Evolutionary conservation across 257 asterid genomes (phyloP).

Genomic region (Rhazya stricta): DNA sequence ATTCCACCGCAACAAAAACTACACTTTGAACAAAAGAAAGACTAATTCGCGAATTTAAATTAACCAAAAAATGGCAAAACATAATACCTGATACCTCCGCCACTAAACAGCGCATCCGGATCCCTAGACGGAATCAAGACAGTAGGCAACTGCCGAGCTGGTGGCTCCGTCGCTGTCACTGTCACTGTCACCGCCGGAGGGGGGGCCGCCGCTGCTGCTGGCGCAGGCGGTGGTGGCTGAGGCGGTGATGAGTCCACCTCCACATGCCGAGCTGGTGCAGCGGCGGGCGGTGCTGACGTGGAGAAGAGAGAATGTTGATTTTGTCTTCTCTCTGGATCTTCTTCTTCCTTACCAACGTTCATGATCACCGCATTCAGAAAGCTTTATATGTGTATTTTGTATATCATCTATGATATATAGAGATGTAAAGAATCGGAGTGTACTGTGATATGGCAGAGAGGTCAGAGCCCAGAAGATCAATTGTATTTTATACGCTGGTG

Average conservation of each 20-base stretch:
- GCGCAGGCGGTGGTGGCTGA: neutral
- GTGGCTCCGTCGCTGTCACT: constrained; percentile 8
- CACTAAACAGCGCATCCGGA: constrained; percentile 45
- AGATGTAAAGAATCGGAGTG: neutral
- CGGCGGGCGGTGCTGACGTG: neutral
- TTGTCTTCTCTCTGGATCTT: constrained; percentile 2
- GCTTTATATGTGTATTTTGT: neutral
- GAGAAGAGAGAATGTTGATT: neutral
- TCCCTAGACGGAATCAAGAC: constrained; percentile 32
- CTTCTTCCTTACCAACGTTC: constrained; percentile 5
- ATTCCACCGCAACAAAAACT: neutral
- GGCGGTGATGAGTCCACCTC: constrained; percentile 1
- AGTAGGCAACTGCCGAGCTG: constrained; percentile 10
- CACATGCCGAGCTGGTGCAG: neutral
- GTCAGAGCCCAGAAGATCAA: neutral
- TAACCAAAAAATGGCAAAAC: neutral
- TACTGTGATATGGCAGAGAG: neutral
- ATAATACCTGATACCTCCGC: constrained; percentile 60
- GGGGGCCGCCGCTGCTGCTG: constrained; percentile 14
- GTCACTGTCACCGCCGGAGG: constrained; percentile 11
- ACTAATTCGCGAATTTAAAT: neutral
- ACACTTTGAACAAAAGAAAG: neutral
- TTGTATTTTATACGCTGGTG: too few species aligned
- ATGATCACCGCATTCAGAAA: constrained; percentile 9
- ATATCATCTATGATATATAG: neutral